Conservation (phyloP, 1,139 yeast genomes). For the Protomyces lactucae-debilis region DNA sequence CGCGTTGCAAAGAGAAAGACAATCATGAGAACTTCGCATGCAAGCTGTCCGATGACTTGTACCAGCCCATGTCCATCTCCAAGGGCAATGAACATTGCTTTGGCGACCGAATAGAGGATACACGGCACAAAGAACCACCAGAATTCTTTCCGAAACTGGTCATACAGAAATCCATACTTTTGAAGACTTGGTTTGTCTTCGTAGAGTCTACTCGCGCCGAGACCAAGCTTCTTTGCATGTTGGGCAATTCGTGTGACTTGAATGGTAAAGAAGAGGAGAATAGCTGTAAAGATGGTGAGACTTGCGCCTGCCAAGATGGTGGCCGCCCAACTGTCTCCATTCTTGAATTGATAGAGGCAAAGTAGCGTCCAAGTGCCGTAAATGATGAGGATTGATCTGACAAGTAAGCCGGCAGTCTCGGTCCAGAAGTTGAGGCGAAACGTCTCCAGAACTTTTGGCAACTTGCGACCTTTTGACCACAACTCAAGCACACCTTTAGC, state of each 20-base stretch:
- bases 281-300: conserved; percentile 36
- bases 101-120: conserved; percentile 35
- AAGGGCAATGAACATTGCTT: conserved; percentile 39
- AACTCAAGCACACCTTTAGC: conserved; percentile 36
- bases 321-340: conserved; percentile 40
- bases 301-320: conserved; percentile 38
- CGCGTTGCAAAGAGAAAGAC: conserved; percentile 32
- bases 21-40: conserved; percentile 34
- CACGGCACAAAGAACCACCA: conserved; percentile 41
- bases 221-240: conserved; percentile 33
- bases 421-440: conserved; percentile 36
- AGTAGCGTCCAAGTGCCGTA: conserved; percentile 40
- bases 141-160: conserved; percentile 37
- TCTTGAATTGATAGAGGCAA: conserved; percentile 38
- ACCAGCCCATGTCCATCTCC: conserved; percentile 39
- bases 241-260: conserved; percentile 36
- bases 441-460: conserved; percentile 33
- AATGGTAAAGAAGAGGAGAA: conserved; percentile 34
- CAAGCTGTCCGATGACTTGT: conserved; percentile 39
- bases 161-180: conserved; percentile 39
- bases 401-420: conserved; percentile 34
- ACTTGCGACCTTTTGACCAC: conserved; percentile 28
- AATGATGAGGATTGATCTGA: conserved; percentile 37
- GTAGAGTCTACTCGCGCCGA: conserved; percentile 36
- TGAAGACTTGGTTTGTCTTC: conserved; percentile 38